These are phyloP conservation scores for Cichorium intybus DNA, from an alignment of 140 eudicot species.

Conservation along the genomic window DNA sequence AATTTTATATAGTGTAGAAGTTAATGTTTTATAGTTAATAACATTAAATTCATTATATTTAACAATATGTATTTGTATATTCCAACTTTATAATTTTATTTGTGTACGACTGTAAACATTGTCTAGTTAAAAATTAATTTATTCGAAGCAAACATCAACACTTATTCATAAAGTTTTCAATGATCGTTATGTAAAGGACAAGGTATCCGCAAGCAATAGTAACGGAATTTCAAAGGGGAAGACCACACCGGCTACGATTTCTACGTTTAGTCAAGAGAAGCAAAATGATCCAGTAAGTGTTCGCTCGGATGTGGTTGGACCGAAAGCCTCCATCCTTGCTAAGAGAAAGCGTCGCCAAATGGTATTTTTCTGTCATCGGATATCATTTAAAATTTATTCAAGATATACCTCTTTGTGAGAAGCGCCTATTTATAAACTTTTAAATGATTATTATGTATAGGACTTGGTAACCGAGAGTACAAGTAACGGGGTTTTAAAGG, in stretches of 20 bases:
- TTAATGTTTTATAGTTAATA: too few relatives aligned
- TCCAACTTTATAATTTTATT: too few relatives aligned
- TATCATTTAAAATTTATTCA: too few relatives aligned
- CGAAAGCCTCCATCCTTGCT: neutral
- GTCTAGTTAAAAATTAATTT: too few relatives aligned
- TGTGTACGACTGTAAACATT: too few relatives aligned
- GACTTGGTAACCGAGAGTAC: neutral
- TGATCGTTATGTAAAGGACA: neutral
- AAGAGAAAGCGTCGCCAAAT: neutral
- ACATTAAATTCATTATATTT: too few relatives aligned
- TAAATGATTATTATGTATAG: neutral
- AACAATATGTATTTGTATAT: too few relatives aligned
- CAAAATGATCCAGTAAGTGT: neutral
- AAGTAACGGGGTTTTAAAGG: neutral
- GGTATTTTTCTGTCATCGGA: too few relatives aligned
- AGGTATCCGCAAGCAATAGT: neutral
- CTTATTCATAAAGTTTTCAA: neutral
- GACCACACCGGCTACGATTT: neutral
- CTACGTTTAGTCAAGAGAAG: neutral
- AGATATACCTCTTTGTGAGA: neutral
- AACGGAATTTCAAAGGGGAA: neutral
- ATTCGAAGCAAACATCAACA: too few relatives aligned
- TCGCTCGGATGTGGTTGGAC: neutral
- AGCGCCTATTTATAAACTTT: neutral
- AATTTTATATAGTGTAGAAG: too few relatives aligned